phyloP scores from a whole-genome alignment of 441 rosid genomes.

The Populus tomentosa region DNA sequence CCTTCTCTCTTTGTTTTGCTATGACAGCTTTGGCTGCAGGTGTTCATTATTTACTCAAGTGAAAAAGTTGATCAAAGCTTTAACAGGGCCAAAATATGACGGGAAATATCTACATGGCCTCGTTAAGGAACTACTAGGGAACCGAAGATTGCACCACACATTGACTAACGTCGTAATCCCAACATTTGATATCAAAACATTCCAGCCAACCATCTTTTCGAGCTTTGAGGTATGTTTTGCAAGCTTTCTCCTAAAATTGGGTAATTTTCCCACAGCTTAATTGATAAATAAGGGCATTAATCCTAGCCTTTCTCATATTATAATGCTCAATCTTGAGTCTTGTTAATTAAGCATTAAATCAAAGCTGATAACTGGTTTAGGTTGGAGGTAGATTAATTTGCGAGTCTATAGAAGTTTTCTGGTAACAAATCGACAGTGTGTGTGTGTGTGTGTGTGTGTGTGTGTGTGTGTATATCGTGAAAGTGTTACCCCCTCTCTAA shows the following conservation, averaged over 20 bases:
- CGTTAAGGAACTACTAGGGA: constrained; percentile 34
- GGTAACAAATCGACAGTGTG: too few relatives aligned
- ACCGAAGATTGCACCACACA: constrained; percentile 36
- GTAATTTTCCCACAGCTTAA: too few relatives aligned
- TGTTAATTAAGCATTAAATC: too few relatives aligned
- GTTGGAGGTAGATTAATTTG: too few relatives aligned
- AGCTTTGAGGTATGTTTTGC: constrained; percentile 38
- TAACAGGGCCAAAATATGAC: constrained; percentile 58
- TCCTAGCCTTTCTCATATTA: too few relatives aligned
- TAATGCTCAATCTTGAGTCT: too few relatives aligned
- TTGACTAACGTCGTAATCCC: constrained; percentile 60
- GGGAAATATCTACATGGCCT: constrained; percentile 43
- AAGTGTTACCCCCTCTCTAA: too few relatives aligned
- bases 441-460: too few relatives aligned
- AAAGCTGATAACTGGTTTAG: too few relatives aligned
- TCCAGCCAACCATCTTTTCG: constrained; percentile 64
- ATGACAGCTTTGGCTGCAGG: constrained; percentile 3
- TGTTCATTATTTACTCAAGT: constrained; percentile 25
- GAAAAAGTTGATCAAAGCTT: constrained; percentile 29
- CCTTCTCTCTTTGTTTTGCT: neutral
- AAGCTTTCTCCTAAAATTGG: neutral
- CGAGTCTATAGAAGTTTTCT: too few relatives aligned
- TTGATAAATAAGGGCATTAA: too few relatives aligned
- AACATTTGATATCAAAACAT: constrained; percentile 54
- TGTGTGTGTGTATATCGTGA: too few relatives aligned